Percentiles rank a stretch among this genome's conserved stretches.
Evolutionary conservation across 768 basidiomycete species (phyloP).

Genomic region (Macrolepiota dolichaula): DNA sequence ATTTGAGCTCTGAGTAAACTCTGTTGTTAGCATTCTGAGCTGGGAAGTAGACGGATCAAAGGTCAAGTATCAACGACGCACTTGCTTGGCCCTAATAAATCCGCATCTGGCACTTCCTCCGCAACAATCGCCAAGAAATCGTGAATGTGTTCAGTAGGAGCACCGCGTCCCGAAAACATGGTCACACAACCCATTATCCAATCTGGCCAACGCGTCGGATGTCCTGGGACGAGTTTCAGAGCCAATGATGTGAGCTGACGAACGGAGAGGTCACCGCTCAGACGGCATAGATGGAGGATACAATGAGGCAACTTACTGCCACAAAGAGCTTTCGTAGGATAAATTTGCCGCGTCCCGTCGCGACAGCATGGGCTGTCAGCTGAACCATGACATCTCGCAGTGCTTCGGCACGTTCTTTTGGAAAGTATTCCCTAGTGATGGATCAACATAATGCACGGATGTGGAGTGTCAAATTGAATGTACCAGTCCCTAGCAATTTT

Average conservation of each 20-base stretch:
- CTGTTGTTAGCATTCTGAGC: constrained; percentile 1
- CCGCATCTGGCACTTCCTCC: constrained; percentile 76
- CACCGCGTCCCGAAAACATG: constrained; percentile 57
- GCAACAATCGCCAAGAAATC: constrained; percentile 83
- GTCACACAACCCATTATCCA: constrained; percentile 71
- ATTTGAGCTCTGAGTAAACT: constrained; percentile 49
- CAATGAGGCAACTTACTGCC: constrained; percentile 49
- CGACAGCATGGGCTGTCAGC: constrained; percentile 63
- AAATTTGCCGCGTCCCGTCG: constrained; percentile 56
- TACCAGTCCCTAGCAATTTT: constrained; percentile 94
- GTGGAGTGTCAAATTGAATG: constrained; percentile 17
- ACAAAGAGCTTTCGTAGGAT: constrained; percentile 88
- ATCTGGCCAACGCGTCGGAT: constrained; percentile 63
- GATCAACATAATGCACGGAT: constrained; percentile 8
- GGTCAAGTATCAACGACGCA: constrained; percentile 33
- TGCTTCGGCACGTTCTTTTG: constrained; percentile 50
- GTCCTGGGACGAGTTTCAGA: constrained; percentile 60
- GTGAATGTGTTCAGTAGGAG: constrained; percentile 55
- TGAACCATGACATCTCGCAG: constrained; percentile 69
- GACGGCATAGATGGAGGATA: constrained; percentile 7
- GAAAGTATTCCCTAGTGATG: constrained; percentile 66
- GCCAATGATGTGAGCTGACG: constrained; percentile 66
- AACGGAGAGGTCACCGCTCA: background rate
- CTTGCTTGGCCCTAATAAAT: constrained; percentile 72
- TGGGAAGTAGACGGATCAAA: background rate